Conservation (phyloP, 805 yeast species). For the Candida corydali region DNA sequence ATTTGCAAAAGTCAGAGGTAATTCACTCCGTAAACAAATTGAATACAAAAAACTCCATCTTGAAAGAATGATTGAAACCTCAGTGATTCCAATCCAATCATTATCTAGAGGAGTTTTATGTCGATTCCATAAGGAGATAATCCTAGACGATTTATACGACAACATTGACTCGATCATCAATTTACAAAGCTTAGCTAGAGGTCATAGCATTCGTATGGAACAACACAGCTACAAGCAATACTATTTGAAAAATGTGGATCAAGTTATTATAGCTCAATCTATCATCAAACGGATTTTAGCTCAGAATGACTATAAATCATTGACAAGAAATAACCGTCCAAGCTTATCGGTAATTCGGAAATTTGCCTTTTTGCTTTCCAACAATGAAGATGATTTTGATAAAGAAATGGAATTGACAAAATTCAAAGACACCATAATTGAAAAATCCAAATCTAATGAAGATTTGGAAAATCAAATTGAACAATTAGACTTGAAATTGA, state of each 20-base stretch:
- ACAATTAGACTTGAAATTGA: conserved; percentile 73
- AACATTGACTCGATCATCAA: conserved; percentile 33
- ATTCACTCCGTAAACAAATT: conserved; percentile 27
- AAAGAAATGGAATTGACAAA: conserved; percentile 69
- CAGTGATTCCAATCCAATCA: conserved; percentile 50
- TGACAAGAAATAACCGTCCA: conserved; percentile 70
- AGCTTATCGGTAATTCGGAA: conserved; percentile 70
- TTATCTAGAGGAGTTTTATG: conserved; percentile 58
- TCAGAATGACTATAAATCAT: conserved; percentile 66
- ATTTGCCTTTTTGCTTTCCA: conserved; percentile 72
- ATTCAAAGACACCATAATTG: conserved; percentile 63
- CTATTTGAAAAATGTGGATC: conserved; percentile 53
- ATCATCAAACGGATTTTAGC: conserved; percentile 63
- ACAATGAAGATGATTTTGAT: conserved; percentile 67
- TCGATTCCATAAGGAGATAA: conserved; percentile 53
- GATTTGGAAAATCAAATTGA: conserved; percentile 69
- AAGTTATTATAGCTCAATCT: conserved; percentile 71
- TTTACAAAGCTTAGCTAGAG: conserved; percentile 57
- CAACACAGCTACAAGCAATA: conserved; percentile 32
- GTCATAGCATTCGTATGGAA: conserved; percentile 36
- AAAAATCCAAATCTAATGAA: conserved; percentile 66
- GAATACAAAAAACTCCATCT: conserved; percentile 13
- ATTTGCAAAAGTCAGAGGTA: conserved; percentile 44
- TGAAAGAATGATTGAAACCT: conserved; percentile 11
- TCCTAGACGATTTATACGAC: conserved; percentile 49